Conservation (phyloP, 2,329 filamentous ascomycete species). For the Xylaria sp. region DNA sequence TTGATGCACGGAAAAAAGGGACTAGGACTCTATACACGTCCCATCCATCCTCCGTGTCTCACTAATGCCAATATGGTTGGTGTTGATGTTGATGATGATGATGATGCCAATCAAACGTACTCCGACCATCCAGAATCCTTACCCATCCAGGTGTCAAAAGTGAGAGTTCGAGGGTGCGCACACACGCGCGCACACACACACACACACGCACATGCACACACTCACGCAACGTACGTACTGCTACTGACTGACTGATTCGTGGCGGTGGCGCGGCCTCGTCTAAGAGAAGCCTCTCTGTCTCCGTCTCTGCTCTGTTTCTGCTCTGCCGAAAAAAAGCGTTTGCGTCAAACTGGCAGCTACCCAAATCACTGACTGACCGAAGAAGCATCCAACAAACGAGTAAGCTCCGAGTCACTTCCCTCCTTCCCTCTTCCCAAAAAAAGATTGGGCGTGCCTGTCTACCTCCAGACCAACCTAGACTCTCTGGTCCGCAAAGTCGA, state of each 20-base stretch:
- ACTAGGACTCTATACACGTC: slow-evolving; percentile 23
- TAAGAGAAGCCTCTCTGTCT: too few relatives aligned
- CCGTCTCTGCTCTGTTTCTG: neutral
- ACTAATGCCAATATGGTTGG: slow-evolving; percentile 27
- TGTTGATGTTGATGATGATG: neutral
- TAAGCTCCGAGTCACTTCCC: neutral
- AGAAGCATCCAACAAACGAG: neutral
- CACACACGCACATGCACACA: too few relatives aligned
- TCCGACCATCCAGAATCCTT: slow-evolving; percentile 22
- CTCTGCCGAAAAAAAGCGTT: too few relatives aligned
- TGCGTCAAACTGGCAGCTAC: neutral
- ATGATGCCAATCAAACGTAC: slow-evolving; percentile 33
- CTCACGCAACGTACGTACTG: too few relatives aligned
- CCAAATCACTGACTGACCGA: neutral
- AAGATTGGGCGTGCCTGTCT: neutral
- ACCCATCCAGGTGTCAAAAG: slow-evolving; percentile 14
- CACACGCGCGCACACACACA: too few relatives aligned
- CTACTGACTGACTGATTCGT: too few relatives aligned
- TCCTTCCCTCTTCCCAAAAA: too few relatives aligned
- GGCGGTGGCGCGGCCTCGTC: too few relatives aligned
- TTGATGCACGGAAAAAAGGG: slow-evolving; percentile 20
- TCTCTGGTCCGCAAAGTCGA: slow-evolving; percentile 80
- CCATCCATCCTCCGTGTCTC: too few relatives aligned
- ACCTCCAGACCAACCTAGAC: too few relatives aligned
- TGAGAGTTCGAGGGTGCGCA: neutral